Evolutionary conservation across 768 basidiomycete genomes (phyloP).

Genomic region (Collybia sordida): DNA sequence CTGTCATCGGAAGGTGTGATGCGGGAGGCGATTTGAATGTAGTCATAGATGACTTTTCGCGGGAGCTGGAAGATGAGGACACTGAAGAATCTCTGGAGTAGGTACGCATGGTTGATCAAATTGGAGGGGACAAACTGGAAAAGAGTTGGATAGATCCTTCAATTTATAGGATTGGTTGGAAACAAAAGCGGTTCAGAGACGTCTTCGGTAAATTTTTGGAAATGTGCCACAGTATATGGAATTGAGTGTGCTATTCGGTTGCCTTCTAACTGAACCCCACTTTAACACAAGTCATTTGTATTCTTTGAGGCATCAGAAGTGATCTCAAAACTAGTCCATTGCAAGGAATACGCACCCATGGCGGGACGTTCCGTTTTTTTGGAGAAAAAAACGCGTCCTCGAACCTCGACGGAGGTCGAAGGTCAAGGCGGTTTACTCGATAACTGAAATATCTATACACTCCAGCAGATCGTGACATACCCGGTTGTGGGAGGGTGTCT

Average conservation of each 20-base stretch:
- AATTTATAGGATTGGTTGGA: slow-evolving; percentile 29
- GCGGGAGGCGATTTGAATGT: slow-evolving; percentile 22
- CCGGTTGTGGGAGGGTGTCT: not conserved
- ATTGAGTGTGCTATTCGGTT: slow-evolving; percentile 30
- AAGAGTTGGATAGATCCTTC: slow-evolving; percentile 18
- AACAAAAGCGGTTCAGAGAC: slow-evolving; percentile 20
- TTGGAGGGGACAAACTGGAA: slow-evolving; percentile 6
- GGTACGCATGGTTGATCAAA: slow-evolving; percentile 10
- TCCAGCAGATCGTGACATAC: slow-evolving; percentile 7
- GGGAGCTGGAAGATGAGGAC: slow-evolving; percentile 8
- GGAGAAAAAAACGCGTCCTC: not conserved
- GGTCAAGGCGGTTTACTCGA: slow-evolving; percentile 38
- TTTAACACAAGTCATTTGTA: slow-evolving; percentile 9
- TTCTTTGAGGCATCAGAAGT: not conserved
- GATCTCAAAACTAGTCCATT: no score
- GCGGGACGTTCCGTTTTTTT: no score
- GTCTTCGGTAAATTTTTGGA: slow-evolving; percentile 21
- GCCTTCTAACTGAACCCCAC: slow-evolving; percentile 22
- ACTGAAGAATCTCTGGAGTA: slow-evolving; percentile 1
- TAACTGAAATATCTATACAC: slow-evolving; percentile 18
- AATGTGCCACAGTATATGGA: slow-evolving; percentile 16
- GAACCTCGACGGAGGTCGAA: slow-evolving; percentile 9
- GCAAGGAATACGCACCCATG: no score
- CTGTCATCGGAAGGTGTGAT: slow-evolving; percentile 35
- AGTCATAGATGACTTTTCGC: slow-evolving; percentile 7